Conservation (phyloP, 106 monocot species). For the Amphibolis antarctica region DNA sequence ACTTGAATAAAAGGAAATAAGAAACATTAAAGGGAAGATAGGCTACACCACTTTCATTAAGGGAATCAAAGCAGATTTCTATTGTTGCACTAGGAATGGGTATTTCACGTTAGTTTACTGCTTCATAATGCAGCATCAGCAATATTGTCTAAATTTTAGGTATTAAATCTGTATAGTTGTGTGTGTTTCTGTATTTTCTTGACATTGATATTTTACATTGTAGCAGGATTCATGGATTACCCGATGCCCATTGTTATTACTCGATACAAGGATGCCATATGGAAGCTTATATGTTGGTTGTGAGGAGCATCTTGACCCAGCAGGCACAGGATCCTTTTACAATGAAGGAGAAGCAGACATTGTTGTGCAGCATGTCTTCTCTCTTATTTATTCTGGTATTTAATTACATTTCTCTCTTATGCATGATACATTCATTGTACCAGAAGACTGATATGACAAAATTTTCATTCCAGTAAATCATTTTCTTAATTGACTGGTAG, state of each 20-base stretch:
- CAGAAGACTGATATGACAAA: no score
- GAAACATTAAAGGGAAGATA: no score
- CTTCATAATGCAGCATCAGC: no score
- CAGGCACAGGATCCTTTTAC: conserved; percentile 91
- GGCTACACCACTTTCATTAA: no score
- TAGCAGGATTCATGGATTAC: conserved; percentile 68
- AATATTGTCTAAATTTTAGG: background rate
- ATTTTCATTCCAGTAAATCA: no score
- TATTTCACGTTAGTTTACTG: no score
- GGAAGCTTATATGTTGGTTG: conserved; percentile 80
- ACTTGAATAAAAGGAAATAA: no score
- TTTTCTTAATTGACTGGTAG: no score
- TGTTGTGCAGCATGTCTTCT: conserved; percentile 76
- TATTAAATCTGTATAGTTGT: background rate
- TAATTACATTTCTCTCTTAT: background rate
- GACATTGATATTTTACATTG: conserved; percentile 2
- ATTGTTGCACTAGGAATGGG: no score
- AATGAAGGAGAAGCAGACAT: conserved; percentile 97
- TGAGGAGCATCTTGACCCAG: conserved; percentile 82
- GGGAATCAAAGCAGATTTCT: no score
- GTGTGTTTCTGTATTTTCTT: background rate
- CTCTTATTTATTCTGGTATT: conserved; percentile 85
- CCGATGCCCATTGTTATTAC: conserved; percentile 71
- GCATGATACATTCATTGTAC: no score
- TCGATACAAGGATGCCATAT: conserved; percentile 90